These are phyloP conservation scores for Lycium barbarum DNA, from an alignment of 257 asterid species.

Conservation along the genomic window DNA sequence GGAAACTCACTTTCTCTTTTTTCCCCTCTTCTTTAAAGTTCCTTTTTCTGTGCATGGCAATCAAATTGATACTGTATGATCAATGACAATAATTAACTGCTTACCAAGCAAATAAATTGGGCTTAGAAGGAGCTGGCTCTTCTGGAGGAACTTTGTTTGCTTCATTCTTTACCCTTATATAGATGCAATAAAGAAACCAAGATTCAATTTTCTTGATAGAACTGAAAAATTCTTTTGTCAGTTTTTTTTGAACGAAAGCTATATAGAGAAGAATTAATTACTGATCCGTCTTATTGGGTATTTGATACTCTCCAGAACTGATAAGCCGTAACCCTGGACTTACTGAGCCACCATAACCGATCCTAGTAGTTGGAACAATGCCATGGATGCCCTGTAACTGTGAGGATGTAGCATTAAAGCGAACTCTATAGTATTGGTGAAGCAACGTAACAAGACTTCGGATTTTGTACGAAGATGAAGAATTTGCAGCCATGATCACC, in stretches of 20 bases:
- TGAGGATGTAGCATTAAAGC: neutral
- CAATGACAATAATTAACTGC: neutral
- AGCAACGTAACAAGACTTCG: slow-evolving; percentile 50
- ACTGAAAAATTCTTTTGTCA: too few relatives aligned
- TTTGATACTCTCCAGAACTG: slow-evolving; percentile 8
- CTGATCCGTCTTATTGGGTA: neutral
- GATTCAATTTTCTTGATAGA: neutral
- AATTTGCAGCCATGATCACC: slow-evolving; percentile 41
- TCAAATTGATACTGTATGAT: neutral
- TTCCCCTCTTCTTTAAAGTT: too few relatives aligned
- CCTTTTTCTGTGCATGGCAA: neutral
- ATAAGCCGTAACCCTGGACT: slow-evolving; percentile 42
- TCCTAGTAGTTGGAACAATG: slow-evolving; percentile 27
- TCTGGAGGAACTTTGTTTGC: slow-evolving; percentile 32
- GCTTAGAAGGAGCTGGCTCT: slow-evolving; percentile 40
- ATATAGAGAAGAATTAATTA: slow-evolving; percentile 3
- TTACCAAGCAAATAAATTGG: slow-evolving; percentile 60
- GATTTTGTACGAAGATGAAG: slow-evolving; percentile 56
- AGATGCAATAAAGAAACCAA: slow-evolving; percentile 19
- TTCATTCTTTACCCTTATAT: slow-evolving; percentile 48
- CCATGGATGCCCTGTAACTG: slow-evolving; percentile 32
- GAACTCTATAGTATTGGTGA: slow-evolving; percentile 39
- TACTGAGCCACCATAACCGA: slow-evolving; percentile 25
- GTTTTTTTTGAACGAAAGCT: neutral
- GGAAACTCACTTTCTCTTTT: too few relatives aligned